Base-by-base conservation (phyloP, 108 stramenopile species). In the Nannochloropsis salina region DNA sequence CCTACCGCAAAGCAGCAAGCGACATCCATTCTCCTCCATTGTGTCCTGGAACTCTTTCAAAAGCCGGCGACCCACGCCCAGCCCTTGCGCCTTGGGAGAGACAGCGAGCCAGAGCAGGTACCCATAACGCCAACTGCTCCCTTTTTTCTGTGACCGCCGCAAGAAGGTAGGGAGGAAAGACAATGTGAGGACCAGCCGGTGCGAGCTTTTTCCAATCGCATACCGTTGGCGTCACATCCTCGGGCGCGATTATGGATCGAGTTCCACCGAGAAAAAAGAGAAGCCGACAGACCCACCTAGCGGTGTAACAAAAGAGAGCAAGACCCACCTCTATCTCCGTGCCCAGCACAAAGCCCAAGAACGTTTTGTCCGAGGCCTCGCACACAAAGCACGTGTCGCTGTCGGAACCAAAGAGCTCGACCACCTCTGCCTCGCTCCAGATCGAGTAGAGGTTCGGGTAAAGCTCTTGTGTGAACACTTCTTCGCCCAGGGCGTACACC, bases 11-110 rank as follows among this genome's bases (percentile, higher is more conserved):
- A 74, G 6, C 61, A 74, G 6, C 6, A 74, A 74, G 20, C 61
- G 61, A 74, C 61, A 74, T 15, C 61, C 61, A 74, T 74, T 74
- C 61, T 74, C 20, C 61, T 74, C 61, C 61, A 74, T 74, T n/a
- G 61, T 74, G 61, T 74, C 61, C n/a, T 74, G 61, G 61, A 74
- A 74, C n/a, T 74, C 61, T 8, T 74, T 74, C 61, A 74, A n/a
- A 15, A 74, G 61, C 61, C 61, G 61, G 20, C 61, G 61, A 74
- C 61, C 61, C 8, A 74, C 61, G 5, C 61, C 61, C 61, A 74
- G 6, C 20, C 61, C 61, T n/a, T 74, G 61, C 3, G 61, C 61
- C n/a, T 74, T 15, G 61, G 61, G 61, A 15, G 61, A 74, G 61
- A 74, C 61, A n/a, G 61, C 61, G 20, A 74, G 61, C 61, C 61